Percentiles rank a stretch among this genome's conserved stretches.
phyloP scores from a whole-genome alignment of 805 yeast species.

The Kodamaea restingae region DNA sequence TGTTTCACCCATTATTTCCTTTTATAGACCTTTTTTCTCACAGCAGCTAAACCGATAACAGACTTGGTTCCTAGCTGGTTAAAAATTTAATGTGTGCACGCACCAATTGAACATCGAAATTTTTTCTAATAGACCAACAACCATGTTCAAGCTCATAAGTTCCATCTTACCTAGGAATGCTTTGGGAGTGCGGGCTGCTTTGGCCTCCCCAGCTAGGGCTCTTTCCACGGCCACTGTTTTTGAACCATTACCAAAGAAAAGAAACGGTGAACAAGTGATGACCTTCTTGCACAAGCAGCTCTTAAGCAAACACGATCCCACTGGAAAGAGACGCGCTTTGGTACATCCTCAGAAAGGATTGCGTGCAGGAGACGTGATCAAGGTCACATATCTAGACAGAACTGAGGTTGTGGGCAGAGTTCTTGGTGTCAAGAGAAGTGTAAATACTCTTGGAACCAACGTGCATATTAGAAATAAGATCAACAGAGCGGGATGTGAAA shows the following conservation, averaged over 20 bases:
- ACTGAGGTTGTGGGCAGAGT: constrained; percentile 75
- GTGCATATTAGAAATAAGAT: constrained; percentile 80
- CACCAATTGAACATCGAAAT: constrained; percentile 7
- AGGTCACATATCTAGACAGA: constrained; percentile 66
- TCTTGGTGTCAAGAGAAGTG: constrained; percentile 63
- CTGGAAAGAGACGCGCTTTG: constrained; percentile 60
- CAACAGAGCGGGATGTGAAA: constrained; percentile 80
- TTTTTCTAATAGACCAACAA: constrained; percentile 4
- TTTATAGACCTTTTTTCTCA: too few species aligned
- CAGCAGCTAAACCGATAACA: too few species aligned
- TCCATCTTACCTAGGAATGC: constrained; percentile 1
- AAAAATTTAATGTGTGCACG: constrained; percentile 2
- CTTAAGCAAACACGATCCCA: constrained; percentile 60
- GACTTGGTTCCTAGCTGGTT: too few species aligned
- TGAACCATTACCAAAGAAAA: constrained; percentile 47
- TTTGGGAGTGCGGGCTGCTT: neutral
- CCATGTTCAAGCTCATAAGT: constrained; percentile 8
- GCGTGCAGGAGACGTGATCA: constrained; percentile 78
- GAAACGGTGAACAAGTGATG: constrained; percentile 45
- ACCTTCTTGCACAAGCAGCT: constrained; percentile 48
- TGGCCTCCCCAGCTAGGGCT: constrained; percentile 1
- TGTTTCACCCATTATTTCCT: too few species aligned
- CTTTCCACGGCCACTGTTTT: constrained; percentile 29
- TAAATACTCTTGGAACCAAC: constrained; percentile 63
- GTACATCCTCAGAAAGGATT: constrained; percentile 48